phyloP scores from a whole-genome alignment of 2,329 filamentous ascomycete species.

The Microsporum audouinii region DNA sequence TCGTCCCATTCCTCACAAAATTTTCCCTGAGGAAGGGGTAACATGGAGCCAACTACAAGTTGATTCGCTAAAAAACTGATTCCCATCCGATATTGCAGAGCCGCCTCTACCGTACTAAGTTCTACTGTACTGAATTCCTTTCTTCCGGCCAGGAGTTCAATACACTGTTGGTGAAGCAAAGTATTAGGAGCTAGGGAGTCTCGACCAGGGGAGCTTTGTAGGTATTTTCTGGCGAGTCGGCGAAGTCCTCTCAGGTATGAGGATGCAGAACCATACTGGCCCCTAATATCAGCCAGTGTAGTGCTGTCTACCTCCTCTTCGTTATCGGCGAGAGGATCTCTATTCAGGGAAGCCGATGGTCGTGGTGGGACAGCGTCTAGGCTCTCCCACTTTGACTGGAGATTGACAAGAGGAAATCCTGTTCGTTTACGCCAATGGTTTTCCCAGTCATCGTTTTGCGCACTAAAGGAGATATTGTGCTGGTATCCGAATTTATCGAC shows the following conservation, averaged over 20 bases:
- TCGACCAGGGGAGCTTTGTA: background rate
- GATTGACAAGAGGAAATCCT: conserved; percentile 12
- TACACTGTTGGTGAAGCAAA: background rate
- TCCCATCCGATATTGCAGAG: background rate
- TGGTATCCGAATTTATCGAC: background rate
- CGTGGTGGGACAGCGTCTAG: background rate
- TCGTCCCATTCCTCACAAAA: background rate
- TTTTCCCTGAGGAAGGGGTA: background rate
- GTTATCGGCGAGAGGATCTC: background rate
- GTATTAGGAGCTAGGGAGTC: conserved; percentile 5
- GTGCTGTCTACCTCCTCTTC: background rate
- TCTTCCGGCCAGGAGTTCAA: background rate
- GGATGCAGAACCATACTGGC: background rate
- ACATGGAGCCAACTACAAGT: background rate
- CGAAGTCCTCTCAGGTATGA: background rate
- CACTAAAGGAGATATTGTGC: conserved; percentile 14
- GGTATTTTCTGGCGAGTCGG: background rate
- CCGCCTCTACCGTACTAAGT: background rate
- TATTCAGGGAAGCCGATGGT: background rate
- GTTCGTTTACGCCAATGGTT: conserved; percentile 10
- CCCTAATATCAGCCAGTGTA: background rate
- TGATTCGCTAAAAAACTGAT: background rate
- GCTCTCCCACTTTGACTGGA: conserved; percentile 13
- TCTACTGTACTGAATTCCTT: background rate
- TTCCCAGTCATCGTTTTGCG: conserved; percentile 16